Evolutionary conservation across 1,139 yeast genomes (phyloP).

Genomic region (Scheffersomyces quercinus): DNA sequence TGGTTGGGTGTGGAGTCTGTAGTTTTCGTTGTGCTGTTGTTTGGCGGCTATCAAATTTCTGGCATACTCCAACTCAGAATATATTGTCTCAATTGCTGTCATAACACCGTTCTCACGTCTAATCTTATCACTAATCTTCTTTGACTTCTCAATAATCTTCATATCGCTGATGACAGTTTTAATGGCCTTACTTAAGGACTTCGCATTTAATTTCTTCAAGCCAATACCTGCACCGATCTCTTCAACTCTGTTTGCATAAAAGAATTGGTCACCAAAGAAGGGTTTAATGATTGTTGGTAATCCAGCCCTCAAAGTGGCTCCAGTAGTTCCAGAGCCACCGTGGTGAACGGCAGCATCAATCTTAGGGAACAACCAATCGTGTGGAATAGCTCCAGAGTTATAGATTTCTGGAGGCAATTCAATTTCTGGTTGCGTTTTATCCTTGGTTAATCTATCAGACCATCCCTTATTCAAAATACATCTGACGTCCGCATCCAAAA

Average conservation of each 20-base stretch:
- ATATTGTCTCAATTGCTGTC: conserved; percentile 73
- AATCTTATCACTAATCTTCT: conserved; percentile 59
- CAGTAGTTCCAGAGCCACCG: conserved; percentile 98
- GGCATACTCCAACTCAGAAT: conserved; percentile 80
- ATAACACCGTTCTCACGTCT: conserved; percentile 75
- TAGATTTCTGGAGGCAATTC: conserved; percentile 69
- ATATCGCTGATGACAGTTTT: conserved; percentile 65
- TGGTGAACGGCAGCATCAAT: conserved; percentile 96
- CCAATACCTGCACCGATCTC: conserved; percentile 87
- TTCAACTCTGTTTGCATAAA: conserved; percentile 82
- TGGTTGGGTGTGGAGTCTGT: conserved; percentile 17
- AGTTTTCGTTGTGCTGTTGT: conserved; percentile 25
- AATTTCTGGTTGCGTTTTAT: conserved; percentile 42
- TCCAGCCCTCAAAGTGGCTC: conserved; percentile 85
- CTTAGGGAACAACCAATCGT: conserved; percentile 89
- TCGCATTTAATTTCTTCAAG: conserved; percentile 65
- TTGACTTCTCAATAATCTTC: conserved; percentile 67
- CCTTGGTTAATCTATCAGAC: conserved; percentile 68
- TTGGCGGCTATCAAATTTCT: conserved; percentile 42
- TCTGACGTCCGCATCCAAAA: conserved; percentile 72
- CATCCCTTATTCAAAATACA: conserved; percentile 93
- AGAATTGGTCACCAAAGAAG: conserved; percentile 94
- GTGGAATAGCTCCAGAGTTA: conserved; percentile 77
- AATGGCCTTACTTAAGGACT: conserved; percentile 65
- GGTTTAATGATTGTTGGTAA: conserved; percentile 90